These are phyloP conservation scores for Achlya hypogyna DNA, from an alignment of 352 stramenopile genomes.

Conservation along the genomic window DNA sequence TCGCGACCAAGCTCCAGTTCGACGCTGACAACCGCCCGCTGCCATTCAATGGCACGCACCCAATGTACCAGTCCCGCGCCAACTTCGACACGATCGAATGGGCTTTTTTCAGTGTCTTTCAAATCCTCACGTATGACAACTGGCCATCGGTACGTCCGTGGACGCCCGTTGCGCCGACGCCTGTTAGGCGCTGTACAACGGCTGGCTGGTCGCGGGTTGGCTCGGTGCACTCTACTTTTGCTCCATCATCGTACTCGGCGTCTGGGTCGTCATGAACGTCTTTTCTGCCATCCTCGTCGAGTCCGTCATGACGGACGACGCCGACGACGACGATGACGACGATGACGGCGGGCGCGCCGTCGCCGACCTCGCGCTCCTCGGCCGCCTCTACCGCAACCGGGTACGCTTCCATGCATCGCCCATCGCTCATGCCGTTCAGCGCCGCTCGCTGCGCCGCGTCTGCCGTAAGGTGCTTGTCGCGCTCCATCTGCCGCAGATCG, in stretches of 20 bases:
- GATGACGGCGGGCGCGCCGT: slow-evolving; percentile 26
- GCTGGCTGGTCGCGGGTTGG: slow-evolving; percentile 58
- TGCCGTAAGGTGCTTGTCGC: not conserved
- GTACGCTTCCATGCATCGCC: too few relatives aligned
- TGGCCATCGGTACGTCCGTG: slow-evolving; percentile 64
- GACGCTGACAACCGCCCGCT: slow-evolving; percentile 49
- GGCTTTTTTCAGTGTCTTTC: slow-evolving; percentile 63
- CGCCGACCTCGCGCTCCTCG: not conserved
- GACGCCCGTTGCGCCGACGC: not conserved
- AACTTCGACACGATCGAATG: slow-evolving; percentile 67
- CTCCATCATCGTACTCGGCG: slow-evolving; percentile 74
- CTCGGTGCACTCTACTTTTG: slow-evolving; percentile 66
- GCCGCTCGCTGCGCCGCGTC: not conserved
- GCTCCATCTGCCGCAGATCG: not conserved
- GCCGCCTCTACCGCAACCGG: not conserved
- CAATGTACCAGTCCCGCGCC: slow-evolving; percentile 23
- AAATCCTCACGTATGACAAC: slow-evolving; percentile 89
- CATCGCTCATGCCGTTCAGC: not conserved
- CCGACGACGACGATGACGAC: slow-evolving; percentile 36
- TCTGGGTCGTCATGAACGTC: slow-evolving; percentile 88
- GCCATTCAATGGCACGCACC: slow-evolving; percentile 23
- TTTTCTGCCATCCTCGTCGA: slow-evolving; percentile 88
- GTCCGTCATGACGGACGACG: slow-evolving; percentile 7
- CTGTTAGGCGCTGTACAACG: slow-evolving; percentile 59
- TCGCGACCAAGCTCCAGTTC: slow-evolving; percentile 88